phyloP scores from a whole-genome alignment of 2,329 filamentous ascomycete species.

The Botrytis elliptica region DNA sequence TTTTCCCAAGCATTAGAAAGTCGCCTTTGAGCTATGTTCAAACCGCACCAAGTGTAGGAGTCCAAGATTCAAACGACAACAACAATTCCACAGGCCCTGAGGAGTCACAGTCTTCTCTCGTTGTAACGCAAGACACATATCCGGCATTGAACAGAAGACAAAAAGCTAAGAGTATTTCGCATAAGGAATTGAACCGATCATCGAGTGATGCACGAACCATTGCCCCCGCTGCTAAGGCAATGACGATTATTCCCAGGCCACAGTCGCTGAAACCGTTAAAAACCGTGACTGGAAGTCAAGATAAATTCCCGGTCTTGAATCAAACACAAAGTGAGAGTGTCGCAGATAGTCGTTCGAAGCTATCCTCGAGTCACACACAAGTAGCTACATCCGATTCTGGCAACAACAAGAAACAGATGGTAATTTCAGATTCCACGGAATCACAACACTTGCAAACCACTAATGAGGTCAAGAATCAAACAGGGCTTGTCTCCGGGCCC shows the following conservation, averaged over 20 bases:
- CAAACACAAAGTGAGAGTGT: no score
- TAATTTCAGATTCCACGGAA: not conserved
- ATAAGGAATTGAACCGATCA: not conserved
- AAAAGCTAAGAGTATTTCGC: not conserved
- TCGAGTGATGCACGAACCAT: not conserved
- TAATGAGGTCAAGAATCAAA: not conserved
- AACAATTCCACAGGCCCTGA: not conserved
- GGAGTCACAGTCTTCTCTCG: not conserved
- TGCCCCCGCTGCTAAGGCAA: not conserved
- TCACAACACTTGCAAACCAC: not conserved
- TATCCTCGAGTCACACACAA: no score
- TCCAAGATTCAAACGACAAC: not conserved
- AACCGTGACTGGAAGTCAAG: not conserved
- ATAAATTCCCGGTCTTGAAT: not conserved
- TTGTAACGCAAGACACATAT: not conserved
- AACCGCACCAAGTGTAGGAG: not conserved
- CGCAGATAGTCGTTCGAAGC: no score
- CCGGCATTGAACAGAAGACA: not conserved
- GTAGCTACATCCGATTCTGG: not conserved
- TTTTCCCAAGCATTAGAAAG: not conserved
- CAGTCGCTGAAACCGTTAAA: not conserved
- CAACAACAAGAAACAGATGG: not conserved
- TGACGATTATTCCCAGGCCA: no score
- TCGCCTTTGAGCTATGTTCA: not conserved
- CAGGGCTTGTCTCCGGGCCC: not conserved